phyloP scores from a whole-genome alignment of 2,329 filamentous ascomycete genomes.

The Aspergillus sp. region DNA sequence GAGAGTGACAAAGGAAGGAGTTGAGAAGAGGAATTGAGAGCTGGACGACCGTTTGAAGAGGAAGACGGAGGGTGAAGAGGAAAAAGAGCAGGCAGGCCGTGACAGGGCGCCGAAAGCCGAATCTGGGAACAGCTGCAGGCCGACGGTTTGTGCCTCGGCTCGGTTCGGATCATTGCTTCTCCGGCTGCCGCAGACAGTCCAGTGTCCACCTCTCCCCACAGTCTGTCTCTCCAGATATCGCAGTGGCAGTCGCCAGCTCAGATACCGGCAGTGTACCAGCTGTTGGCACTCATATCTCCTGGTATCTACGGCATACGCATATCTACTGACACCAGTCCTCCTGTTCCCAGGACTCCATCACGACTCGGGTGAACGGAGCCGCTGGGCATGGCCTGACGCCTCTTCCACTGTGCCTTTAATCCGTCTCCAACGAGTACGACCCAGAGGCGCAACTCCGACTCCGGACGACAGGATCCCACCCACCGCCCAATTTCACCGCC shows the following conservation, averaged over 20 bases:
- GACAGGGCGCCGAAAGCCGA: conserved; percentile 3
- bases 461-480: conserved; percentile 1
- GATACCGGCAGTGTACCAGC: not conserved
- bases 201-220: not conserved
- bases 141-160: conserved; percentile 25
- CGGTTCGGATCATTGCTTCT: conserved; percentile 17
- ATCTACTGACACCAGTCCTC: no score
- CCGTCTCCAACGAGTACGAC: not conserved
- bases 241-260: no score
- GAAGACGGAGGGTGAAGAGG: conserved; percentile 1
- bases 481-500: not conserved
- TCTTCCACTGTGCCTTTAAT: not conserved
- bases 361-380: conserved; percentile 16
- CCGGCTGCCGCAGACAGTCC: not conserved
- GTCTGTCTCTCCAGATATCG: not conserved
- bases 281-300: no score
- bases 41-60: not conserved
- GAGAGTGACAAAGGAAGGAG: conserved; percentile 1
- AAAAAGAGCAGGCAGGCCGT: not conserved
- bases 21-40: not conserved
- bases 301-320: no score
- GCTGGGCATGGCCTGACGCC: not conserved
- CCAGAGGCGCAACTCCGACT: not conserved
- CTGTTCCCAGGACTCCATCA: no score
- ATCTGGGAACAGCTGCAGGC: conserved; percentile 3